Evolutionary conservation across 108 stramenopile species (phyloP).

Genomic region (Skeletonema marinoi): DNA sequence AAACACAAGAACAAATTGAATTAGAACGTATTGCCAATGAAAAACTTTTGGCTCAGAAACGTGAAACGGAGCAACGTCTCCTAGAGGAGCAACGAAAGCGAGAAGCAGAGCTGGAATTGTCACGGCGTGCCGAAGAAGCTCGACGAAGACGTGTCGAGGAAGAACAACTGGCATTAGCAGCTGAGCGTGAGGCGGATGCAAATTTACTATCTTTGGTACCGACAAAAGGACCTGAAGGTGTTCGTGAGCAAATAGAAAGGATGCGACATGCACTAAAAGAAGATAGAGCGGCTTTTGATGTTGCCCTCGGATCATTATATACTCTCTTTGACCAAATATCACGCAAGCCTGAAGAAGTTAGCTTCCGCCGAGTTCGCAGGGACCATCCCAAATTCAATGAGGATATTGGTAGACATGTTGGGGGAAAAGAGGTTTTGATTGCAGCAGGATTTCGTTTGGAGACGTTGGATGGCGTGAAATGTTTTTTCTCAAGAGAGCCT

Average conservation of each 20-base stretch:
- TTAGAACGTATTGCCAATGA: constrained; percentile 27
- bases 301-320: constrained; percentile 57
- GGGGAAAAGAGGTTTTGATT: constrained; percentile 82
- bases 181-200: constrained; percentile 51
- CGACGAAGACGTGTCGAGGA: constrained; percentile 46
- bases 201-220: constrained; percentile 61
- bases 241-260: constrained; percentile 50
- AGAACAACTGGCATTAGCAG: constrained; percentile 58
- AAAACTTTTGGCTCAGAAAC: constrained; percentile 22
- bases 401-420: constrained; percentile 83
- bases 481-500: constrained; percentile 70
- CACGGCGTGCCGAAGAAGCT: constrained; percentile 55
- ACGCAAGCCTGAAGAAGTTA: constrained; percentile 75
- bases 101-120: constrained; percentile 49
- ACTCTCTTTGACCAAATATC: constrained; percentile 77
- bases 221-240: constrained; percentile 65
- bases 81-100: constrained; percentile 51
- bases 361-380: constrained; percentile 73
- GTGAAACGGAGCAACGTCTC: constrained; percentile 12
- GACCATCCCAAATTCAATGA: constrained; percentile 74
- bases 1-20: constrained; percentile 32
- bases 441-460: constrained; percentile 81
- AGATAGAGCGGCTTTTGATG: constrained; percentile 29
- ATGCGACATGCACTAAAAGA: constrained; percentile 49
- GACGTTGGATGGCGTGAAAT: constrained; percentile 65